These are phyloP conservation scores for Plasmodium sp. DNA, from an alignment of 169 alveolate genomes.

Conservation along the genomic window DNA sequence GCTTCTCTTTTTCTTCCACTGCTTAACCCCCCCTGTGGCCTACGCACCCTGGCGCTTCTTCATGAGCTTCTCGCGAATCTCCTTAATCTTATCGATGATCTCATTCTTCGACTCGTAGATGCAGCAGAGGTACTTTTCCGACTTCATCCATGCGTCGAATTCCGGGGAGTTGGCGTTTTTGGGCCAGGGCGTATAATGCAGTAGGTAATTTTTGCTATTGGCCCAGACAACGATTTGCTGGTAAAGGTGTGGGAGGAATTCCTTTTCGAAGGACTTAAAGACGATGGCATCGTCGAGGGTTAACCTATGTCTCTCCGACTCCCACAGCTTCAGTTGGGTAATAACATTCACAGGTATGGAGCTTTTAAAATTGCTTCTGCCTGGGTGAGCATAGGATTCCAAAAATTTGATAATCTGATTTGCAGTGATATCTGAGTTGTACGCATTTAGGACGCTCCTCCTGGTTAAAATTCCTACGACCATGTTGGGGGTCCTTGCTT, in stretches of 20 bases:
- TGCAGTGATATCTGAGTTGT: conserved; percentile 89
- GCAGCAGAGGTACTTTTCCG: conserved; percentile 85
- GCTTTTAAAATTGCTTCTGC: conserved; percentile 73
- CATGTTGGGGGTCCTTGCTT: conserved; percentile 90
- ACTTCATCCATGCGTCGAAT: conserved; percentile 79
- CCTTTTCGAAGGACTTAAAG: conserved; percentile 85
- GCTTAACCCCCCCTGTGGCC: neutral
- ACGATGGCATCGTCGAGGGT: conserved; percentile 83
- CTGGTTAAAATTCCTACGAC: conserved; percentile 91
- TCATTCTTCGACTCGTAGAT: conserved; percentile 87
- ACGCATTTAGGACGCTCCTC: conserved; percentile 88
- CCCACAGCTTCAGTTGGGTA: conserved; percentile 91
- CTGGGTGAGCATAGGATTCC: conserved; percentile 86
- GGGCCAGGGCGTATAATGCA: conserved; percentile 86
- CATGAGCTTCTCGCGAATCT: conserved; percentile 42
- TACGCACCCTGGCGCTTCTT: conserved; percentile 28
- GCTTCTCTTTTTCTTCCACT: too few species aligned
- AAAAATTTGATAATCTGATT: conserved; percentile 89
- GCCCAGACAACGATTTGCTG: conserved; percentile 89
- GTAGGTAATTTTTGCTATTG: conserved; percentile 81
- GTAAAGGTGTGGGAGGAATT: conserved; percentile 85
- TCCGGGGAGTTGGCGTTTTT: conserved; percentile 79
- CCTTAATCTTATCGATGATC: conserved; percentile 83
- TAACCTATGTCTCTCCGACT: conserved; percentile 88
- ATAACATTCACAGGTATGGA: conserved; percentile 89